Evolutionary conservation across 2,329 filamentous ascomycete species (phyloP).

Genomic region (Fusarium anthophilum): DNA sequence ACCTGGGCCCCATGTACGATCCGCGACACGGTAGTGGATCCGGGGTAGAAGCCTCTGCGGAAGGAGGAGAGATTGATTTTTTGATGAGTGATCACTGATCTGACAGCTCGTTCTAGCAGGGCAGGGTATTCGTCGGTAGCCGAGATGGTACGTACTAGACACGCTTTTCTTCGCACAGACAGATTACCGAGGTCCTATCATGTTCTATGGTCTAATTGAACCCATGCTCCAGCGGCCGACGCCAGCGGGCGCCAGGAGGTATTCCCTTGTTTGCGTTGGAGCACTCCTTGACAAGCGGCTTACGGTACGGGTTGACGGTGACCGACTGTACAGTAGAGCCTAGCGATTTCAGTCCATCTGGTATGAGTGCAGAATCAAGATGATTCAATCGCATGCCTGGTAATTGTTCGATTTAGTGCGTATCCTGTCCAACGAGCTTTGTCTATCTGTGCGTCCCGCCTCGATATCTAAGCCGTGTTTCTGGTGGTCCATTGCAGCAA

Average conservation of each 20-base stretch:
- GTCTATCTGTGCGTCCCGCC: neutral
- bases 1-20: conserved; percentile 36
- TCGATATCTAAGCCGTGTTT: conserved; percentile 6
- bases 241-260: conserved; percentile 27
- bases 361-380: conserved; percentile 1
- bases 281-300: conserved; percentile 11
- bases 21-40: conserved; percentile 42
- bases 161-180: conserved; percentile 10
- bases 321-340: neutral
- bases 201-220: conserved; percentile 16
- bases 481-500: conserved; percentile 4
- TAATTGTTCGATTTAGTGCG: neutral
- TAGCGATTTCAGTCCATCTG: conserved; percentile 32
- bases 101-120: conserved; percentile 13
- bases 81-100: conserved; percentile 26
- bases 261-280: neutral
- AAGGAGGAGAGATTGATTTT: conserved; percentile 23
- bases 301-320: conserved; percentile 22
- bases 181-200: conserved; percentile 32
- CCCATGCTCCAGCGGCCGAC: conserved; percentile 31
- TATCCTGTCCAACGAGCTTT: neutral
- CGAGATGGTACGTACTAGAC: conserved; percentile 11
- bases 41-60: conserved; percentile 39
- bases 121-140: conserved; percentile 13
- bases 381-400: conserved; percentile 1